Conservation (phyloP, 1,284 basidiomycete genomes). For the Cryptococcus floricola region DNA sequence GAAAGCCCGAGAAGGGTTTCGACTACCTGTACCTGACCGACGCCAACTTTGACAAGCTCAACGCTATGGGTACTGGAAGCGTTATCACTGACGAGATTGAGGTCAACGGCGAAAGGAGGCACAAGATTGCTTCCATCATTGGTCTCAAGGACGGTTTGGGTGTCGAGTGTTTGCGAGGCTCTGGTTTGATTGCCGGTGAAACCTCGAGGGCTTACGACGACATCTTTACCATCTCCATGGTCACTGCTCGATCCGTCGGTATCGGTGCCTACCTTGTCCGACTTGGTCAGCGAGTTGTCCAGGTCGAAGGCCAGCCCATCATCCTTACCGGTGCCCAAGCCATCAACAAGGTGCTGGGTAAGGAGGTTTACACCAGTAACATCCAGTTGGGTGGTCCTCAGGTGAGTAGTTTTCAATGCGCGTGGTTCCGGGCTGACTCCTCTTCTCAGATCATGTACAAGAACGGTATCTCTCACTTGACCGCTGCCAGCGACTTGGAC, state of each 20-base stretch:
- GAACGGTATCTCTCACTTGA: slow-evolving; percentile 97
- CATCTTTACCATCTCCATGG: slow-evolving; percentile 98
- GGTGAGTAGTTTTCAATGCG: slow-evolving; percentile 19
- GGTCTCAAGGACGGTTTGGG: slow-evolving; percentile 96
- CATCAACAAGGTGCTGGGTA: slow-evolving; percentile 97
- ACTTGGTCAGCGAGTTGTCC: slow-evolving; percentile 94
- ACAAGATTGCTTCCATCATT: slow-evolving; percentile 95
- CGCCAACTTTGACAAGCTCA: slow-evolving; percentile 75
- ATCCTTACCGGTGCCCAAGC: slow-evolving; percentile 97
- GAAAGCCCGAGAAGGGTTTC: slow-evolving; percentile 88
- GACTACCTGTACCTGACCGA: slow-evolving; percentile 92
- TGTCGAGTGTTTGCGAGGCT: slow-evolving; percentile 93
- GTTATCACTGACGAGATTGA: slow-evolving; percentile 82
- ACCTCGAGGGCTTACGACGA: slow-evolving; percentile 97
- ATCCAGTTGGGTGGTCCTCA: slow-evolving; percentile 97
- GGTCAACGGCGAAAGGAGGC: slow-evolving; percentile 76
- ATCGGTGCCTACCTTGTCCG: slow-evolving; percentile 99
- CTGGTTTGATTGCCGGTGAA: slow-evolving; percentile 97
- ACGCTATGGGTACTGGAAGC: slow-evolving; percentile 71
- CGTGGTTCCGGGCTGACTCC: background rate
- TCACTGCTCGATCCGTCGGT: slow-evolving; percentile 97
- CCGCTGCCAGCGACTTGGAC: slow-evolving; percentile 89
- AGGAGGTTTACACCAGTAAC: slow-evolving; percentile 98
- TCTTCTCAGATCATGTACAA: slow-evolving; percentile 83
- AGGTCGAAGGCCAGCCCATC: slow-evolving; percentile 98